Evolutionary conservation across 768 basidiomycete species (phyloP).

Genomic region (Mycena maculata): DNA sequence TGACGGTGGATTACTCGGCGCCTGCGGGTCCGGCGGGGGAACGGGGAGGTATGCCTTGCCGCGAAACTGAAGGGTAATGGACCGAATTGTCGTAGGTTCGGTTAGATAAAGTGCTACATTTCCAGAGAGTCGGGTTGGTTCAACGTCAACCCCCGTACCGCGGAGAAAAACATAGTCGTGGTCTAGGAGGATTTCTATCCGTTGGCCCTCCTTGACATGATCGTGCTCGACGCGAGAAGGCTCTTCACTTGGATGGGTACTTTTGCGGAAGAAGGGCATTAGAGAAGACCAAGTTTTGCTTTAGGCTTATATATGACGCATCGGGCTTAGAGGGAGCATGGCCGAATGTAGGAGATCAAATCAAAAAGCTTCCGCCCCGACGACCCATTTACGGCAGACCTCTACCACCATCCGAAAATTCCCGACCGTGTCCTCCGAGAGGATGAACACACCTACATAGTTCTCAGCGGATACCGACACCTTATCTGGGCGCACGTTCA

Average conservation of each 20-base stretch:
- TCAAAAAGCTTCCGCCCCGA: too few relatives aligned
- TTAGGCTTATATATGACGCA: too few relatives aligned
- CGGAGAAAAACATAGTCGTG: slow-evolving; percentile 76
- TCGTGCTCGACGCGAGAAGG: background rate
- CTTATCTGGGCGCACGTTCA: too few relatives aligned
- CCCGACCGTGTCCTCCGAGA: too few relatives aligned
- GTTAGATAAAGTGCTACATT: slow-evolving; percentile 81
- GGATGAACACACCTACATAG: too few relatives aligned
- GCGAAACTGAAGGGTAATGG: slow-evolving; percentile 84
- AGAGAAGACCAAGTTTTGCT: background rate
- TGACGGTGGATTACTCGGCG: slow-evolving; percentile 59
- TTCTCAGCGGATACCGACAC: too few relatives aligned
- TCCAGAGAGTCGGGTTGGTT: slow-evolving; percentile 84
- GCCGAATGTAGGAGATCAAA: too few relatives aligned
- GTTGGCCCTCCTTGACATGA: slow-evolving; percentile 9
- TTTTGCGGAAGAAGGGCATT: slow-evolving; percentile 30
- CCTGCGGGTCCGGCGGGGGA: slow-evolving; percentile 65
- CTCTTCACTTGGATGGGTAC: slow-evolving; percentile 13
- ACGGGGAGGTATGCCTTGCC: slow-evolving; percentile 84
- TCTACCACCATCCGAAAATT: too few relatives aligned
- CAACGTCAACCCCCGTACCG: slow-evolving; percentile 85
- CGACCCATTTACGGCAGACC: too few relatives aligned
- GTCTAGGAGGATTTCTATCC: slow-evolving; percentile 81
- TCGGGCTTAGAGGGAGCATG: background rate
- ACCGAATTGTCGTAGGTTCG: slow-evolving; percentile 85